Percentiles rank a stretch among this genome's conserved stretches.
Conservation (phyloP, 805 yeast genomes). For the Starmerella stigmatis region DNA sequence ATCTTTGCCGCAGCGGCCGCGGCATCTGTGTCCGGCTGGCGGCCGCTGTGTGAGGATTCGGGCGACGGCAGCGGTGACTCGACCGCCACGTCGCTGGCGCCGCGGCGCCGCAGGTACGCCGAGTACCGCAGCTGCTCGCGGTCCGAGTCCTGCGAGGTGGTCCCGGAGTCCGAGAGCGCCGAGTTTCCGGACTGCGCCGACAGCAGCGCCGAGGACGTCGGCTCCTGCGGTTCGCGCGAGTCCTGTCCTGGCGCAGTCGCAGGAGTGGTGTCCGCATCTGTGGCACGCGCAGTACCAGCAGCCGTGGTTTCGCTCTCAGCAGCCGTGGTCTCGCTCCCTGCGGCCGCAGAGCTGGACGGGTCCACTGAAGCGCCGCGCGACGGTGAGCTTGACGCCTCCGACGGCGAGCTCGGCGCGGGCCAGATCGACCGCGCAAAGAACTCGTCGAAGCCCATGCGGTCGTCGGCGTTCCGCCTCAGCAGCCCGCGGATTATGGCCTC, state of each 20-base stretch:
- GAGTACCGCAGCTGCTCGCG: background rate
- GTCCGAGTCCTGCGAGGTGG: conserved; percentile 12
- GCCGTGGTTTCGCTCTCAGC: no score
- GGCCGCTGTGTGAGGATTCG: conserved; percentile 8
- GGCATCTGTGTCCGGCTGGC: background rate
- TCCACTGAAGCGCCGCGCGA: no score
- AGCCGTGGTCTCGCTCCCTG: no score
- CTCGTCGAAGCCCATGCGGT: conserved; percentile 79
- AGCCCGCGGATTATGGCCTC: conserved; percentile 62
- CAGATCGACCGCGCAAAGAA: conserved; percentile 47
- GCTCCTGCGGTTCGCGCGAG: no score
- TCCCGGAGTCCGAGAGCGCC: background rate
- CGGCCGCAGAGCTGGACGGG: no score
- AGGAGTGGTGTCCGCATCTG: no score
- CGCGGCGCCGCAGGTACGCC: conserved; percentile 12
- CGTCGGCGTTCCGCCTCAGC: conserved; percentile 73
- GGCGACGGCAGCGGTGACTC: conserved; percentile 30
- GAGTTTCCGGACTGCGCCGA: background rate
- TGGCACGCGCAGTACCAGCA: no score
- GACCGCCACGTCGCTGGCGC: conserved; percentile 13
- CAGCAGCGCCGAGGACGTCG: background rate
- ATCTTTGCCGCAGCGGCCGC: background rate
- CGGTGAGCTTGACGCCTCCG: no score
- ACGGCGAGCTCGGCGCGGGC: no score
- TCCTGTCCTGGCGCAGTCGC: no score